phyloP scores from a whole-genome alignment of 2,329 filamentous ascomycete species.

The Penicillium sumatraense region DNA sequence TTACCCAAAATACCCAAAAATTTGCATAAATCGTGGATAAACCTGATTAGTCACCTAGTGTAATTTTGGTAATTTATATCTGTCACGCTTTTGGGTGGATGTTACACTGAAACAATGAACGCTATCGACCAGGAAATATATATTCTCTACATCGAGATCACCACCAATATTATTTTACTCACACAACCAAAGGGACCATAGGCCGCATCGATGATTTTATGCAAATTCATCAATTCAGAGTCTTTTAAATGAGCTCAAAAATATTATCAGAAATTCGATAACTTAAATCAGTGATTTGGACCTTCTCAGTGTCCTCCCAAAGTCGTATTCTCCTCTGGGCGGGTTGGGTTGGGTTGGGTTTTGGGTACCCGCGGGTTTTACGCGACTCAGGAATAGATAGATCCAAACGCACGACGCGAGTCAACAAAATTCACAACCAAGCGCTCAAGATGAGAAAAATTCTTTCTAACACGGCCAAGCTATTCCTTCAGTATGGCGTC shows the following conservation, averaged over 20 bases:
- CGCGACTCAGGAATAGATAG: neutral
- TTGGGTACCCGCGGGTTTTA: slow-evolving; percentile 11
- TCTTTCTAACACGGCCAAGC: neutral
- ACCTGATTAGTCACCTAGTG: slow-evolving; percentile 9
- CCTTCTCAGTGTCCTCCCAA: slow-evolving; percentile 4
- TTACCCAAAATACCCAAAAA: slow-evolving; percentile 12
- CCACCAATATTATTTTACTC: neutral
- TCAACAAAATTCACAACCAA: neutral
- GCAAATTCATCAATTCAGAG: neutral
- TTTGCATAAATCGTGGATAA: slow-evolving; percentile 9
- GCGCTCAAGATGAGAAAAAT: neutral
- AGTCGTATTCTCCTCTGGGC: slow-evolving; percentile 1
- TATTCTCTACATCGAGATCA: neutral
- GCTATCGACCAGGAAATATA: slow-evolving; percentile 1
- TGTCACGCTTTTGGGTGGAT: slow-evolving; percentile 3
- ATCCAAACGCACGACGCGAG: slow-evolving; percentile 1
- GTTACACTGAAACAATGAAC: neutral
- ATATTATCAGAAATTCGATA: slow-evolving; percentile 1
- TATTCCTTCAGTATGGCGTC: neutral
- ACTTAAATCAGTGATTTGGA: neutral
- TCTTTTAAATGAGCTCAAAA: slow-evolving; percentile 1
- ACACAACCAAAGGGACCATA: neutral
- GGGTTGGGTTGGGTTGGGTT: slow-evolving; percentile 5
- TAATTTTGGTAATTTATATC: slow-evolving; percentile 11
- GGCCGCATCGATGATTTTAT: slow-evolving; percentile 5